Percentiles rank a stretch among this genome's conserved stretches.
These are phyloP conservation scores for Ceratobasidium sp. DNA, from an alignment of 1,284 basidiomycete species.

Conservation along the genomic window DNA sequence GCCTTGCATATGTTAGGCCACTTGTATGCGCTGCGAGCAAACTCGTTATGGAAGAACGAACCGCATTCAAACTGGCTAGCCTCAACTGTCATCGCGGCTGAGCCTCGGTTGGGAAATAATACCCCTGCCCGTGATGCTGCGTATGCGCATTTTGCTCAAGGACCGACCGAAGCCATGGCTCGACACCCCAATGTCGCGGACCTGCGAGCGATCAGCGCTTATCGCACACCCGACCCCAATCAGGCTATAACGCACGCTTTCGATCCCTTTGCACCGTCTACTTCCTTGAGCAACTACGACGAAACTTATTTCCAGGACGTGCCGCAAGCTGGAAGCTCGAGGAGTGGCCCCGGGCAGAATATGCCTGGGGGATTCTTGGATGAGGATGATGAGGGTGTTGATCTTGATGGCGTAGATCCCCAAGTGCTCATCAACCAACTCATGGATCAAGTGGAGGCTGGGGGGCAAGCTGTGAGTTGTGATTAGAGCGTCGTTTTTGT, in stretches of 20 bases:
- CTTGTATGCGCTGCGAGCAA: constrained; percentile 84
- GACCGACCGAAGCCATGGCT: constrained; percentile 69
- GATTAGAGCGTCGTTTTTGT: background rate
- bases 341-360: background rate
- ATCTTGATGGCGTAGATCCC: constrained; percentile 28
- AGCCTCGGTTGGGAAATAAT: constrained; percentile 56
- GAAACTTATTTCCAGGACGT: constrained; percentile 71
- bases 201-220: constrained; percentile 73
- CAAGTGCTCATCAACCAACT: constrained; percentile 37
- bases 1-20: constrained; percentile 77
- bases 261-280: constrained; percentile 83
- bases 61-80: constrained; percentile 77
- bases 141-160: constrained; percentile 59
- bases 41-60: constrained; percentile 84
- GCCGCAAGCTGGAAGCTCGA: background rate
- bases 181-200: constrained; percentile 78
- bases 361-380: constrained; percentile 33
- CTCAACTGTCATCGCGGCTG: constrained; percentile 63
- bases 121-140: constrained; percentile 55
- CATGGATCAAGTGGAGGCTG: constrained; percentile 36
- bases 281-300: constrained; percentile 73
- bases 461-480: constrained; percentile 24
- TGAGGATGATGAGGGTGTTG: constrained; percentile 15
- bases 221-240: constrained; percentile 72
- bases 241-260: constrained; percentile 69